These are phyloP conservation scores for Harringtonia lauricola DNA, from an alignment of 2,329 filamentous ascomycete genomes.

Conservation along the genomic window DNA sequence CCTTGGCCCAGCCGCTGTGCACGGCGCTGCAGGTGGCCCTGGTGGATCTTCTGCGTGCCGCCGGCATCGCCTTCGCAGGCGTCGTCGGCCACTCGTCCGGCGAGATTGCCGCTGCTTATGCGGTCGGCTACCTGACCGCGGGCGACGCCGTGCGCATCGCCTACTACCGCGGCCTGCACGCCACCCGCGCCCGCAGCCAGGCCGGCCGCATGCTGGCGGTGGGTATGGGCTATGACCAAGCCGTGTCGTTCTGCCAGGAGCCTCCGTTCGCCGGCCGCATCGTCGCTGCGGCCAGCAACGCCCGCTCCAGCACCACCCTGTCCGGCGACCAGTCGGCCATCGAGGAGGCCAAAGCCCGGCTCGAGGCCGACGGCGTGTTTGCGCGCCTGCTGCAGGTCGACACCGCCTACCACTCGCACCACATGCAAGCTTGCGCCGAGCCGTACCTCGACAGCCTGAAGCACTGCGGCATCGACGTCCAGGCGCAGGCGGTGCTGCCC, in stretches of 20 bases:
- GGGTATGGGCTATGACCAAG: not conserved
- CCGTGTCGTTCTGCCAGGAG: not conserved
- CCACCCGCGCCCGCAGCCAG: too few species aligned
- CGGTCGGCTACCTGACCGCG: not conserved
- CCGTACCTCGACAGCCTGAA: not conserved
- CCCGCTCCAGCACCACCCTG: not conserved
- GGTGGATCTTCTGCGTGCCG: not conserved
- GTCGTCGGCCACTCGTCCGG: not conserved
- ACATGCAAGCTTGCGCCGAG: not conserved
- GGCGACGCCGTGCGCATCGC: not conserved
- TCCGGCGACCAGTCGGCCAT: not conserved
- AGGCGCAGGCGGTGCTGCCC: too few species aligned
- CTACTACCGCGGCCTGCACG: not conserved
- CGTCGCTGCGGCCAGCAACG: not conserved
- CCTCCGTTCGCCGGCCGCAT: not conserved
- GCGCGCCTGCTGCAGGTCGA: not conserved
- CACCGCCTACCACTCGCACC: not conserved
- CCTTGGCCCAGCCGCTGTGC: not conserved
- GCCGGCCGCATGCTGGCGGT: not conserved
- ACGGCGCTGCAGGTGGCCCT: not conserved
- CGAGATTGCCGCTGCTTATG: not conserved
- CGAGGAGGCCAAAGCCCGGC: not conserved
- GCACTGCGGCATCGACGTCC: not conserved
- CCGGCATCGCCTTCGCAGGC: not conserved
- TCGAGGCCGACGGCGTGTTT: not conserved